phyloP scores from a whole-genome alignment of 306 rosid genomes.

The Argentina anserina region DNA sequence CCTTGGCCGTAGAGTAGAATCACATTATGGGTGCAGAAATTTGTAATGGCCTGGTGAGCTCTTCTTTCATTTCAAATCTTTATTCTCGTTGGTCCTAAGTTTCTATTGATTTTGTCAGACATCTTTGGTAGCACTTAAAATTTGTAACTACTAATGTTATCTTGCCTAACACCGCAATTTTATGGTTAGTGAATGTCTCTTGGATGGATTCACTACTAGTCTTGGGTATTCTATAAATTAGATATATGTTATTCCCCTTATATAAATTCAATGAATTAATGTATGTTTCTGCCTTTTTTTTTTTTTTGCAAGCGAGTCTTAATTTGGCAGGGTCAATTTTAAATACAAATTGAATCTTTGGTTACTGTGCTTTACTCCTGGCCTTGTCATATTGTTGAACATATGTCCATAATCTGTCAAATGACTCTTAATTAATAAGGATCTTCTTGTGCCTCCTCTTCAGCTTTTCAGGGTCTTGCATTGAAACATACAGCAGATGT shows the following conservation, averaged over 20 bases:
- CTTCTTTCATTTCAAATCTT: background rate
- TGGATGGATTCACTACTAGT: background rate
- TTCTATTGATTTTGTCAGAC: background rate
- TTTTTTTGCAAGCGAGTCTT: no score
- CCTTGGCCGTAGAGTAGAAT: slow-evolving; percentile 57
- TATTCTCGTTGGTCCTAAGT: background rate
- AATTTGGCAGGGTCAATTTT: background rate
- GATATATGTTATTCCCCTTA: background rate
- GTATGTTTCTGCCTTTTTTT: background rate
- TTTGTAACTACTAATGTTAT: background rate
- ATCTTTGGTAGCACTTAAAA: background rate
- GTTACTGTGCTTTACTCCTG: background rate
- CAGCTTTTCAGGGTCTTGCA: slow-evolving; percentile 22
- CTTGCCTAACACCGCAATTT: background rate
- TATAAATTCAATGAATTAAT: background rate
- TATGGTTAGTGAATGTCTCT: background rate
- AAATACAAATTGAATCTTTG: background rate
- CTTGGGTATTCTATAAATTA: background rate
- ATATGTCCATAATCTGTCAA: background rate
- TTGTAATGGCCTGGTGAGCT: slow-evolving; percentile 34
- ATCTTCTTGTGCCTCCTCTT: background rate
- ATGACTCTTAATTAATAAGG: background rate
- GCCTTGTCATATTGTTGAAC: background rate
- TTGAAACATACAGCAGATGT: slow-evolving; percentile 12
- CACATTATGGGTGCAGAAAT: slow-evolving; percentile 12